Percentiles rank a stretch among this genome's conserved stretches.
These are phyloP conservation scores for Lentinus tigrinus DNA, from an alignment of 768 basidiomycete genomes.

Conservation along the genomic window DNA sequence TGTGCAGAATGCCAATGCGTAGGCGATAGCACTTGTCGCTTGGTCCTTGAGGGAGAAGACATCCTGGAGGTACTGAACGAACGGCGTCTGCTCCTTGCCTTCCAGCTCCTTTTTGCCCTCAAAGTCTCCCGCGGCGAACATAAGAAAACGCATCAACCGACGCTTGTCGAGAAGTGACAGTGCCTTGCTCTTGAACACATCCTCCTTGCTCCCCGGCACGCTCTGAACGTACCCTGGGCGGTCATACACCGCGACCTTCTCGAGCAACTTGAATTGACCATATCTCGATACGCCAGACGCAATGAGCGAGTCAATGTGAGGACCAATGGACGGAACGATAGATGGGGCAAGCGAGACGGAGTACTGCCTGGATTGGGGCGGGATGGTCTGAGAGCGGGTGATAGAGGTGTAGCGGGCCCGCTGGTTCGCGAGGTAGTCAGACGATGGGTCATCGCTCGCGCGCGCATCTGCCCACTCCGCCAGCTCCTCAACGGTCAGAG, in stretches of 20 bases:
- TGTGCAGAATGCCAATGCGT: slow-evolving; percentile 73
- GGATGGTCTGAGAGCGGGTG: slow-evolving; percentile 40
- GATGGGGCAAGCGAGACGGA: slow-evolving; percentile 84
- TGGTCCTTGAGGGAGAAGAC: slow-evolving; percentile 61
- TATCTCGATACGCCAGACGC: slow-evolving; percentile 86
- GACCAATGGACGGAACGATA: slow-evolving; percentile 76
- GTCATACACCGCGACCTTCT: slow-evolving; percentile 62
- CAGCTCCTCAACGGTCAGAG: slow-evolving; percentile 79
- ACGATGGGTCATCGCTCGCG: slow-evolving; percentile 12
- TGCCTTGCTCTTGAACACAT: slow-evolving; percentile 82
- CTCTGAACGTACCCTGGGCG: slow-evolving; percentile 42
- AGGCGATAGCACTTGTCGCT: slow-evolving; percentile 63
- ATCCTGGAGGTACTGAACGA: slow-evolving; percentile 62
- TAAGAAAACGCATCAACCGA: slow-evolving; percentile 87
- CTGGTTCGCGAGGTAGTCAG: slow-evolving; percentile 28
- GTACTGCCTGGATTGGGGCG: slow-evolving; percentile 66
- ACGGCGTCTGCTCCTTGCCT: slow-evolving; percentile 53
- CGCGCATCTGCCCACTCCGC: slow-evolving; percentile 58
- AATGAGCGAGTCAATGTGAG: slow-evolving; percentile 75
- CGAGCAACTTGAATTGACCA: slow-evolving; percentile 85
- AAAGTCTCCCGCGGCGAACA: slow-evolving; percentile 77
- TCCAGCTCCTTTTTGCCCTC: slow-evolving; percentile 59
- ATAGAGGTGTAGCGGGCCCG: slow-evolving; percentile 40
- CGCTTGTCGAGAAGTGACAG: slow-evolving; percentile 83
- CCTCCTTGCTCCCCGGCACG: slow-evolving; percentile 91